Conservation (phyloP, 2,329 filamentous ascomycete genomes). For the Xylaria digitata region DNA sequence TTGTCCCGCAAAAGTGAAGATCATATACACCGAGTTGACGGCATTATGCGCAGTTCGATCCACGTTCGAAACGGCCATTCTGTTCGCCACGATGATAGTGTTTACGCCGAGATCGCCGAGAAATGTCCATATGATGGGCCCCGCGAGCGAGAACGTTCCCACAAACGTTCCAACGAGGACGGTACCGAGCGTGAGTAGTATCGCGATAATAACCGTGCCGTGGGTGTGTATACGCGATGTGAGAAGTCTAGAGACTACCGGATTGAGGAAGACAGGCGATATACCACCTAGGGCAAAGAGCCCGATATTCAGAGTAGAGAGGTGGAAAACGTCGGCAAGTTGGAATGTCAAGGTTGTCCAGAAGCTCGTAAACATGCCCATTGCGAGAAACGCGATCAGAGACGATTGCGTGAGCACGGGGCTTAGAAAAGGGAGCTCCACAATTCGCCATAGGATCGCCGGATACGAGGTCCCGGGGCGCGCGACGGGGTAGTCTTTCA, state of each 20-base stretch:
- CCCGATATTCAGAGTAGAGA: conserved; percentile 45
- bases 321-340: conserved; percentile 45
- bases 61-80: conserved; percentile 49
- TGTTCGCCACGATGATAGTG: conserved; percentile 48
- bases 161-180: conserved; percentile 49
- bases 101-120: conserved; percentile 51
- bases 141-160: conserved; percentile 50
- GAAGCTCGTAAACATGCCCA: conserved; percentile 63
- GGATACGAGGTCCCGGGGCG: conserved; percentile 77
- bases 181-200: conserved; percentile 36
- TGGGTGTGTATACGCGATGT: conserved; percentile 45
- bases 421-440: conserved; percentile 71
- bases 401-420: conserved; percentile 77
- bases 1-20: conserved; percentile 50
- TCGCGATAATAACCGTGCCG: conserved; percentile 44
- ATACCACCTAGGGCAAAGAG: conserved; percentile 48
- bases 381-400: conserved; percentile 71
- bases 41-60: conserved; percentile 51
- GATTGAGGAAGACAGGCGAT: conserved; percentile 47
- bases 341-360: conserved; percentile 58
- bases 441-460: conserved; percentile 72
- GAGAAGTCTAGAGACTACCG: conserved; percentile 44
- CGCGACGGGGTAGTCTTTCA: conserved; percentile 84
- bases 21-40: conserved; percentile 54
- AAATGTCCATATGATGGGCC: conserved; percentile 50